phyloP scores from a whole-genome alignment of 1,284 basidiomycete genomes.

The Taiwanofungus camphoratus region DNA sequence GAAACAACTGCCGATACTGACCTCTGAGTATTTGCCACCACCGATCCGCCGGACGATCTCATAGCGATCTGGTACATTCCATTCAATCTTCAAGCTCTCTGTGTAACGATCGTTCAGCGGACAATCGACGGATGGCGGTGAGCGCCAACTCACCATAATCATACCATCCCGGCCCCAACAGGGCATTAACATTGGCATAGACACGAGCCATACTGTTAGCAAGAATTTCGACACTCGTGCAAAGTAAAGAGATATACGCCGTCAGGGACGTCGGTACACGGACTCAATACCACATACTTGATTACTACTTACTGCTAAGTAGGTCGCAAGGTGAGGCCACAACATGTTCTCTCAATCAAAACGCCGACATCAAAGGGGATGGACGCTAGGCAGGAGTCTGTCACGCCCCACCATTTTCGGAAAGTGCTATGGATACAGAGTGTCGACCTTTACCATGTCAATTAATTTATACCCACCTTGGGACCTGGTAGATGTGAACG shows the following conservation, averaged over 20 bases:
- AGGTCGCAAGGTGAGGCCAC: too few species aligned
- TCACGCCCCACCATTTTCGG: too few species aligned
- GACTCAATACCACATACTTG: not conserved
- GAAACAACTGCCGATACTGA: constrained; percentile 25
- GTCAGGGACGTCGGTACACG: too few species aligned
- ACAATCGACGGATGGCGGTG: not conserved
- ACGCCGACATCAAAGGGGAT: too few species aligned
- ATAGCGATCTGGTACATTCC: constrained; percentile 96
- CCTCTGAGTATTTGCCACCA: constrained; percentile 94
- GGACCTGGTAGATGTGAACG: too few species aligned
- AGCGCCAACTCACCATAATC: constrained; percentile 57
- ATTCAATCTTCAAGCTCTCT: constrained; percentile 74
- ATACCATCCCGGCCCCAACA: constrained; percentile 70
- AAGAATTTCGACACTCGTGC: too few species aligned
- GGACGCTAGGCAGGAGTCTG: too few species aligned
- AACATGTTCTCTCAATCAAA: too few species aligned
- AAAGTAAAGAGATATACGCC: not conserved
- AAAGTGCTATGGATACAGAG: too few species aligned
- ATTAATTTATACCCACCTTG: too few species aligned
- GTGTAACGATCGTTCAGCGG: constrained; percentile 2
- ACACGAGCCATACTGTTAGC: constrained; percentile 45
- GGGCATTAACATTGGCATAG: constrained; percentile 67
- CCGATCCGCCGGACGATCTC: constrained; percentile 98
- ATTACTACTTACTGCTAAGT: too few species aligned
- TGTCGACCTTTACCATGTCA: too few species aligned